Evolutionary conservation across 306 rosid species (phyloP).

Genomic region (Luffa acutangula): DNA sequence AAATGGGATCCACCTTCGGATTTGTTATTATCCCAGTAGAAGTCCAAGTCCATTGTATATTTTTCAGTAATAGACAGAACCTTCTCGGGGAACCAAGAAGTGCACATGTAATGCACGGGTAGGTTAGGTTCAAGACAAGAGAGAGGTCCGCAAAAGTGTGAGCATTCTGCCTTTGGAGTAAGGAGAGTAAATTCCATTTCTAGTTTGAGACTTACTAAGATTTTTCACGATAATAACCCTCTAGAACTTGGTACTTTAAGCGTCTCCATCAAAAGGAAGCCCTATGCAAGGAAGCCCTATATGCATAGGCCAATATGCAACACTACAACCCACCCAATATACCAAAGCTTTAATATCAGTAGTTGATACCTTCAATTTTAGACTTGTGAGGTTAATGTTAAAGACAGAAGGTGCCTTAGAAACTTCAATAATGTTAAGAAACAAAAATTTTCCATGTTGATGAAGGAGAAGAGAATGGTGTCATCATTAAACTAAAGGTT

Average conservation of each 20-base stretch:
- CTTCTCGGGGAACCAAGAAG: background rate
- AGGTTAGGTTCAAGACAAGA: background rate
- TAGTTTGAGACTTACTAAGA: background rate
- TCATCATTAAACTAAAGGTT: background rate
- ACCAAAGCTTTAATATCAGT: background rate
- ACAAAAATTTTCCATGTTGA: background rate
- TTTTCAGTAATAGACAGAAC: background rate
- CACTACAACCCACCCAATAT: background rate
- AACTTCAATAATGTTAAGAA: background rate
- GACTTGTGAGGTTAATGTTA: background rate
- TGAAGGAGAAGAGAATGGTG: background rate
- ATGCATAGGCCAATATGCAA: background rate
- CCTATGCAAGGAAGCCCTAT: background rate
- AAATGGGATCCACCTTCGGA: background rate
- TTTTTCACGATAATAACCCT: background rate
- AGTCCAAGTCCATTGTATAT: background rate
- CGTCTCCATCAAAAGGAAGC: background rate
- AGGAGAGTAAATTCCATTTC: background rate
- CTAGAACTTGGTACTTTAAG: background rate
- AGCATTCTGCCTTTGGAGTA: background rate
- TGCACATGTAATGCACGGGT: background rate
- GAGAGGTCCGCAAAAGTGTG: background rate
- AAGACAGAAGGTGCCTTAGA: background rate
- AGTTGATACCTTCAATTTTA: background rate
- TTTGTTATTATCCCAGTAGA: background rate